A percentile compares a stretch with the other conserved stretches of the same genome.
Conservation (phyloP, 176 grass and related monocot species). For the Triticum urartu region DNA sequence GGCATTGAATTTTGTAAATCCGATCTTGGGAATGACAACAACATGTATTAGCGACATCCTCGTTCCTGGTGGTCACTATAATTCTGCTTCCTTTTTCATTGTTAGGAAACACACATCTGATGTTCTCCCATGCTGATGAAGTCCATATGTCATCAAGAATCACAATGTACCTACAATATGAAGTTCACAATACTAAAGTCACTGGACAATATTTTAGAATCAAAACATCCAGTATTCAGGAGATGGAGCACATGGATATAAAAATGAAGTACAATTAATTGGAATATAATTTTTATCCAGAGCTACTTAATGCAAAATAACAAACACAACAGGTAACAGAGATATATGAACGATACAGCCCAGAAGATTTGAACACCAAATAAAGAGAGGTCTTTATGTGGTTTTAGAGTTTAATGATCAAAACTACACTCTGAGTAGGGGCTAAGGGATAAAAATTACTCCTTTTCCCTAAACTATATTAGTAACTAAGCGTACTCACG, state of each 20-base stretch:
- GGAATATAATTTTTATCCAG: too few relatives aligned
- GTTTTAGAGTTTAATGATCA: too few relatives aligned
- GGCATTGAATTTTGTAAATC: constrained; percentile 35
- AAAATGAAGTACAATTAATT: background rate
- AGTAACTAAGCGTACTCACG: too few relatives aligned
- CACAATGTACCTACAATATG: constrained; percentile 8
- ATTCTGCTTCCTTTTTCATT: constrained; percentile 43
- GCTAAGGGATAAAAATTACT: too few relatives aligned
- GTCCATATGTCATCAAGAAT: constrained; percentile 51
- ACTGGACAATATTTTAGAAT: background rate
- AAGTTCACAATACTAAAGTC: background rate
- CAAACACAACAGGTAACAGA: background rate
- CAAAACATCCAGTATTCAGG: background rate
- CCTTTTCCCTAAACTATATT: too few relatives aligned
- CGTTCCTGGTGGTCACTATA: constrained; percentile 40
- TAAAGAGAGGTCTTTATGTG: background rate
- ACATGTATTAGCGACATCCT: constrained; percentile 38
- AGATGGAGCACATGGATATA: background rate
- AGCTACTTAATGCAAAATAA: background rate
- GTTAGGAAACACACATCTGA: constrained; percentile 42
- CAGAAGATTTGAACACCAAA: background rate
- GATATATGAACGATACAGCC: background rate
- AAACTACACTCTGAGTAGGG: too few relatives aligned
- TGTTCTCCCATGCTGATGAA: constrained; percentile 36
- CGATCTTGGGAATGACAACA: constrained; percentile 27